Conservation (phyloP, 805 yeast species). For the Scheffersomyces amazonensis region DNA sequence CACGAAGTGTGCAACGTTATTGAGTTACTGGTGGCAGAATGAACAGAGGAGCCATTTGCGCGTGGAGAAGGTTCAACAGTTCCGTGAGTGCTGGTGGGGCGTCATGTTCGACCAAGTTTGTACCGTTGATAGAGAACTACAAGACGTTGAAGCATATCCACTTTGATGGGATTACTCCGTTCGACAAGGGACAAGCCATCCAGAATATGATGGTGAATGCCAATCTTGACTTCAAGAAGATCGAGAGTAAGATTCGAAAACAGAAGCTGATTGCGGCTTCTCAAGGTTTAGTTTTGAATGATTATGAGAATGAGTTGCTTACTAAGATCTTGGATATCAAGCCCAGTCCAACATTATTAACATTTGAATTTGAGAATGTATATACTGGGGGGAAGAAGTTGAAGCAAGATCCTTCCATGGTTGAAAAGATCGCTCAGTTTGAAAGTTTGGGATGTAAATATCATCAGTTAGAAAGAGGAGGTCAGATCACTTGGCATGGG, state of each 20-base stretch:
- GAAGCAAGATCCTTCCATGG: conserved; percentile 44
- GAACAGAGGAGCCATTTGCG: not conserved
- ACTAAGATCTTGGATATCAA: conserved; percentile 36
- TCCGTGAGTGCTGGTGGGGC: not conserved
- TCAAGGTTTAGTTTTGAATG: conserved; percentile 41
- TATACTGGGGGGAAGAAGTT: conserved; percentile 93
- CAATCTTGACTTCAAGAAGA: conserved; percentile 53
- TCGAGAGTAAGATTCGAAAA: conserved; percentile 46
- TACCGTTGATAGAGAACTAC: conserved; percentile 30
- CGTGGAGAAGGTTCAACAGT: conserved; percentile 8
- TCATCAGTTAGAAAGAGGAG: conserved; percentile 86
- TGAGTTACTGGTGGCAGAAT: no score
- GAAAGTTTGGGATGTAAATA: conserved; percentile 51
- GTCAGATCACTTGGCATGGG: conserved; percentile 96
- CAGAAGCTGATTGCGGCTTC: conserved; percentile 27
- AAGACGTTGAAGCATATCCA: conserved; percentile 38
- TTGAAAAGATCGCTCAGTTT: conserved; percentile 21
- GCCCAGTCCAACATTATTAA: conserved; percentile 66
- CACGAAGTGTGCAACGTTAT: no score
- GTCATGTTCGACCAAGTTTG: conserved; percentile 20
- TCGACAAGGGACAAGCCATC: conserved; percentile 48
- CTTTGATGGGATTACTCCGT: conserved; percentile 39
- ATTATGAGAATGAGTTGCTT: conserved; percentile 46
- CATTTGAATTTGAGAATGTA: conserved; percentile 82
- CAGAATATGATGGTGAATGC: conserved; percentile 58